Conservation (phyloP, 441 rosid species). For the Manihot esculenta region DNA sequence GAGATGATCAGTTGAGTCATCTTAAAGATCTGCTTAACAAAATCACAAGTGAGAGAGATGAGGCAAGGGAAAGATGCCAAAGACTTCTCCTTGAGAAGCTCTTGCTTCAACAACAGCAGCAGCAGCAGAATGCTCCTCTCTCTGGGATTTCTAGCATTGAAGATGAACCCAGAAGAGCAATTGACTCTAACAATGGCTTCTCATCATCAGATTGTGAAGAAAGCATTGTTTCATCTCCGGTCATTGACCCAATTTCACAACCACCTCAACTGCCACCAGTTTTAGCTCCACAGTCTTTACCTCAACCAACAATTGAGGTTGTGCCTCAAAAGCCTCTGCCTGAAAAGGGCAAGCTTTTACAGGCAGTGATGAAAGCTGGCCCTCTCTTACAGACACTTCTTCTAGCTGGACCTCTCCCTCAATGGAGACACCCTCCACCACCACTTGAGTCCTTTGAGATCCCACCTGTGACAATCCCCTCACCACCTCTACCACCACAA, state of each 20-base stretch:
- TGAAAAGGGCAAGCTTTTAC: slow-evolving; percentile 88
- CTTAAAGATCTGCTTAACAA: slow-evolving; percentile 51
- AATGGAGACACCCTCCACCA: slow-evolving; percentile 91
- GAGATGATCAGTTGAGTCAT: slow-evolving; percentile 52
- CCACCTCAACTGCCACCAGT: slow-evolving; percentile 26
- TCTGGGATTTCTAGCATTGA: slow-evolving; percentile 46
- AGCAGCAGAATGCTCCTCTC: slow-evolving; percentile 21
- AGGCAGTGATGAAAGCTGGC: slow-evolving; percentile 90
- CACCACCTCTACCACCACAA: slow-evolving; percentile 65
- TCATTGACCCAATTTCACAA: slow-evolving; percentile 18
- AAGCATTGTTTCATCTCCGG: slow-evolving; percentile 79
- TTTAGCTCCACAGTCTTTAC: slow-evolving; percentile 17
- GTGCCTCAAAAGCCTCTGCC: slow-evolving; percentile 75
- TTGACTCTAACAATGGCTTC: slow-evolving; percentile 37
- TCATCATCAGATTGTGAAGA: slow-evolving; percentile 84
- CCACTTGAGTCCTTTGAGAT: slow-evolving; percentile 70
- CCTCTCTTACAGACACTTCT: slow-evolving; percentile 84
- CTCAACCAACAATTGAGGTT: slow-evolving; percentile 25
- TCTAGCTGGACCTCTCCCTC: slow-evolving; percentile 88
- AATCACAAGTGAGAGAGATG: slow-evolving; percentile 61
- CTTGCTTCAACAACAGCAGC: slow-evolving; percentile 38
- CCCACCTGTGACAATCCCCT: slow-evolving; percentile 73
- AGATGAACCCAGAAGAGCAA: slow-evolving; percentile 47
- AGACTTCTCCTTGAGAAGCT: slow-evolving; percentile 48
- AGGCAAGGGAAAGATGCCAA: slow-evolving; percentile 45